Evolutionary conservation across 2,329 filamentous ascomycete genomes (phyloP).

Genomic region (Rugonectria rugulosa): DNA sequence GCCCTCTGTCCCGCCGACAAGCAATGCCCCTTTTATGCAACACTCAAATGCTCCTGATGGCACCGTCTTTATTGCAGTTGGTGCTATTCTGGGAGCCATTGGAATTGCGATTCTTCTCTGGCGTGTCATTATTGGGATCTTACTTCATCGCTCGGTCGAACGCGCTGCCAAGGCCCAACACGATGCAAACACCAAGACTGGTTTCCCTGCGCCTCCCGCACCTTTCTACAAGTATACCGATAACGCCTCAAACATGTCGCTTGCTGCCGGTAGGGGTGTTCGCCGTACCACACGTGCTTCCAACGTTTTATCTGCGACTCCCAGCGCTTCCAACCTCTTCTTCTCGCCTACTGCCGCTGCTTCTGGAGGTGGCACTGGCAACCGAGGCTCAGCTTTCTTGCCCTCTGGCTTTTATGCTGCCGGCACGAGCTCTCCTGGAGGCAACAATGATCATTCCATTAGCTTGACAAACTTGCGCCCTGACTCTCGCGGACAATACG

Average conservation of each 20-base stretch:
- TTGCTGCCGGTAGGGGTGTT: conserved; percentile 57
- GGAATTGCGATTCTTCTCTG: conserved; percentile 84
- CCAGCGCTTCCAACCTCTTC: conserved; percentile 79
- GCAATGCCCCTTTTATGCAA: conserved; percentile 90
- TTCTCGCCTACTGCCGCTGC: conserved; percentile 89
- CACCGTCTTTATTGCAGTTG: conserved; percentile 95
- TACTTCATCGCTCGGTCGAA: conserved; percentile 89
- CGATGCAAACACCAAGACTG: conserved; percentile 72
- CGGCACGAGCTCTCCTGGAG: conserved; percentile 60
- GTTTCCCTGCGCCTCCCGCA: conserved; percentile 64
- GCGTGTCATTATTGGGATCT: conserved; percentile 87
- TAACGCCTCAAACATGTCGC: conserved; percentile 62
- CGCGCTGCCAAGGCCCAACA: conserved; percentile 81
- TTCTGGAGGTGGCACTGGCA: conserved; percentile 67
- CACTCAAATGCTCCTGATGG: conserved; percentile 86
- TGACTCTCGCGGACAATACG: conserved; percentile 60
- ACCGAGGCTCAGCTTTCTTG: conserved; percentile 80
- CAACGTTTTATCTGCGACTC: conserved; percentile 62
- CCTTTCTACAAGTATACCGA: conserved; percentile 72
- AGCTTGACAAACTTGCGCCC: conserved; percentile 68
- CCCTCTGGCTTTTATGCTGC: conserved; percentile 92
- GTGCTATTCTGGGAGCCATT: conserved; percentile 84
- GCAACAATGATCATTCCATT: conserved; percentile 61
- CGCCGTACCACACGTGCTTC: conserved; percentile 62
- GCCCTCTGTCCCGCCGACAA: conserved; percentile 81